Base-by-base conservation (phyloP, 192 early-diverging fungal species). In the Phycomyces nitens region DNA sequence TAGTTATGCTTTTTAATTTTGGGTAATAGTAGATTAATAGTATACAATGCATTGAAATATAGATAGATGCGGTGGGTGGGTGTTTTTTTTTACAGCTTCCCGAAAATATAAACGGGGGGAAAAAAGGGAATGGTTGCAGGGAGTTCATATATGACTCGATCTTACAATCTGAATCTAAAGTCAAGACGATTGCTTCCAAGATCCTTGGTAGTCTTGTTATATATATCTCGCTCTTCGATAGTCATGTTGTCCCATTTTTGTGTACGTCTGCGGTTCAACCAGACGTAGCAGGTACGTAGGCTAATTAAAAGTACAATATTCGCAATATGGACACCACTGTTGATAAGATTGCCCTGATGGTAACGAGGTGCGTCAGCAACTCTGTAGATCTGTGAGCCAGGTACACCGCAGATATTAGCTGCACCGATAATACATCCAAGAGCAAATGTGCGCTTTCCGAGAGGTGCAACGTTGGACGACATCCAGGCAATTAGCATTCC, bases 151-250 rank as follows among this genome's bases (percentile, higher is more conserved):
- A 7, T 34, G 7, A 34, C 7, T 5, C 7, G 7, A 34, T 34
- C 29, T 34, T 64, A 64, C 15, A 56, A 16, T 26, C 24, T 53
- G 26, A 58, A 66, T 9, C 23, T 42, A 66, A 73, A 84, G 65
- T 84, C 83, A 22, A 84, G 68, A 15, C 83, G 58, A 44, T 76
- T 70, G 50, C 75, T 77, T 8, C 81, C 83, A 14, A 58, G 14
- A 24, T 79, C 69, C 3, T 50, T 75, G 0, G 83, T 84, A 9
- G 72, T 84, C 16, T 74, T 71, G 44, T 69, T 29, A 49, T 82
- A 84, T 24, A 70, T 55, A 9, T 49, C 74, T 71, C 78, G 74
- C 42, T 86, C 77, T 10, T 79, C 75, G 2, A 60, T 53, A 11
- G 80, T 76, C 77, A 78, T 71, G 11, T 56, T 40, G 34, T 74